These are phyloP conservation scores for Celoporthe dispersa DNA, from an alignment of 2,329 filamentous ascomycete genomes.

Conservation along the genomic window DNA sequence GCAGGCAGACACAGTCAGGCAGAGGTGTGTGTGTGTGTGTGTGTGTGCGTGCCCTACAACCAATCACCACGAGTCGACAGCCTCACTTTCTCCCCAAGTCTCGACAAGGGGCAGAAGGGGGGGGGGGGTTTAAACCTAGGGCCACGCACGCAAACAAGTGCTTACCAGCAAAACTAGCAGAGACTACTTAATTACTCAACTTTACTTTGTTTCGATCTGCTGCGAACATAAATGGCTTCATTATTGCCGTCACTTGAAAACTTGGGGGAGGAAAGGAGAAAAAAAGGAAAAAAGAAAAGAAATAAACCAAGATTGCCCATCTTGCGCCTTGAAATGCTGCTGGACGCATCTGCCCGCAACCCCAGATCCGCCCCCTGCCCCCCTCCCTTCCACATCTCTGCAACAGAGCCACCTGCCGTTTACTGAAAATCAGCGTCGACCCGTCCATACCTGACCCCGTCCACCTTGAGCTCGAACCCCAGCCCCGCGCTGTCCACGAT, in stretches of 20 bases:
- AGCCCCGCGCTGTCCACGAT: slow-evolving; percentile 77
- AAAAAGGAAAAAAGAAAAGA: background rate
- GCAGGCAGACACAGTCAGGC: background rate
- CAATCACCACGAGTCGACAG: slow-evolving; percentile 16
- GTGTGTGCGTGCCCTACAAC: background rate
- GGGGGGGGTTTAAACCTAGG: background rate
- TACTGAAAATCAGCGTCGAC: slow-evolving; percentile 80
- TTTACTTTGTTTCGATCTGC: background rate
- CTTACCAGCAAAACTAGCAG: background rate
- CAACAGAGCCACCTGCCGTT: background rate
- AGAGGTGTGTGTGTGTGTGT: background rate
- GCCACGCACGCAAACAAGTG: background rate
- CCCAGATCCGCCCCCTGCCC: too few relatives aligned
- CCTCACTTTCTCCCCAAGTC: slow-evolving; percentile 6
- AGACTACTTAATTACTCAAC: background rate
- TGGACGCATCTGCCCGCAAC: background rate
- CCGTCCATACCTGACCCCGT: slow-evolving; percentile 75
- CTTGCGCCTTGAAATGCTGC: background rate
- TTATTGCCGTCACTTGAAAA: background rate
- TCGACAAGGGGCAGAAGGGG: background rate
- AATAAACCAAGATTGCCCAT: background rate
- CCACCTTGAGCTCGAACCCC: slow-evolving; percentile 78
- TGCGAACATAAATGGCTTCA: background rate
- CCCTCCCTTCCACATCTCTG: background rate
- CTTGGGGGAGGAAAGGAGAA: background rate